Evolutionary conservation across 176 grass and related monocot genomes (phyloP).

Genomic region (Cenchrus americanus): DNA sequence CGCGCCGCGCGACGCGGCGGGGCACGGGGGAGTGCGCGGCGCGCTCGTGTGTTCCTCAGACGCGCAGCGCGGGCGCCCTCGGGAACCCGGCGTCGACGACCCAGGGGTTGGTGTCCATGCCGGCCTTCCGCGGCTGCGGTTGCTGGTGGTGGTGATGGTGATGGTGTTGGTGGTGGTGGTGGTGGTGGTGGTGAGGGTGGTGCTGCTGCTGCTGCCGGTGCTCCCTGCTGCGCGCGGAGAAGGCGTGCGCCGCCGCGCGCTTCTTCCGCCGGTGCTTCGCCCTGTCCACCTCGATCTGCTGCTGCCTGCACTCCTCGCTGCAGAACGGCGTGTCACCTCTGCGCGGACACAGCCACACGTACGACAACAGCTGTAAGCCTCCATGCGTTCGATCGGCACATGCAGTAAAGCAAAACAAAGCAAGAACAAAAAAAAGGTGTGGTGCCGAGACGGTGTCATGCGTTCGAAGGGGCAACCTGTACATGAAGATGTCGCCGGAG

Average conservation of each 20-base stretch:
- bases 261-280: conserved; percentile 69
- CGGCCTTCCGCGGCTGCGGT: conserved; percentile 29
- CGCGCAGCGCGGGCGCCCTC: conserved; percentile 45
- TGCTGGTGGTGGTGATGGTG: neutral
- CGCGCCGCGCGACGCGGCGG: neutral
- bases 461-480: conserved; percentile 25
- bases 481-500: conserved; percentile 77
- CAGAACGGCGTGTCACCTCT: conserved; percentile 93
- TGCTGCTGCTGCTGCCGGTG: conserved; percentile 8
- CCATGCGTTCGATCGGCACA: neutral
- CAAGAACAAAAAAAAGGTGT: too few relatives aligned
- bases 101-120: conserved; percentile 44
- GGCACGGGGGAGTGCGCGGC: neutral
- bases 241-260: conserved; percentile 54
- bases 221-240: conserved; percentile 41
- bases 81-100: conserved; percentile 35
- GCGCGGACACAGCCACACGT: neutral
- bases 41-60: neutral
- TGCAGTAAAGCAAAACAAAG: rapidly evolving
- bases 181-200: neutral
- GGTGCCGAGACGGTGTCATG: neutral
- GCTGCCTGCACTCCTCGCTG: conserved; percentile 88
- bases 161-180: neutral
- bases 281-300: conserved; percentile 88
- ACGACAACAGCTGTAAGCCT: neutral